phyloP scores from a whole-genome alignment of 1,139 yeast species.

The Arxiozyma bovina region DNA sequence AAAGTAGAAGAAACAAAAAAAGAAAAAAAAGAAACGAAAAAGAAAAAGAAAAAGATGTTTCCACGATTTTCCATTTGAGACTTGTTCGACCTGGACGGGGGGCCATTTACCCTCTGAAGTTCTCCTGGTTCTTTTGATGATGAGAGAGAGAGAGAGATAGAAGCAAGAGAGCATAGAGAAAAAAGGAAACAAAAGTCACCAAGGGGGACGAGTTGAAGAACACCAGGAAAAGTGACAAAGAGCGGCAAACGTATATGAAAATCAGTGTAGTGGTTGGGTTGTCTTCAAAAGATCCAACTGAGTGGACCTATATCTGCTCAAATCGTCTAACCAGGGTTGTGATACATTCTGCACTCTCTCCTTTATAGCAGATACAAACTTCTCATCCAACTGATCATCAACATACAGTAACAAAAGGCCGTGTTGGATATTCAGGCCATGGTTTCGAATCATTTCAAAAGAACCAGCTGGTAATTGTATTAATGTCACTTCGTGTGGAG shows the following conservation, averaged over 20 bases:
- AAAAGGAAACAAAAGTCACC: too few relatives aligned
- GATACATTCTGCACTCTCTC: slow-evolving; percentile 11
- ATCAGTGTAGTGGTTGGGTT: slow-evolving; percentile 7
- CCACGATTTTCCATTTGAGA: not conserved
- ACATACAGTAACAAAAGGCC: slow-evolving; percentile 21
- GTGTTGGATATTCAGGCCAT: slow-evolving; percentile 9
- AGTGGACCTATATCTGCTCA: slow-evolving; percentile 13
- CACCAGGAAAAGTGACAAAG: not conserved
- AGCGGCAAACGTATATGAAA: not conserved
- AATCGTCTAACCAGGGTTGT: slow-evolving; percentile 24
- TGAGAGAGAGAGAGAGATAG: not conserved
- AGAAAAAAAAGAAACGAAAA: too few relatives aligned
- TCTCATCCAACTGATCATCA: slow-evolving; percentile 15
- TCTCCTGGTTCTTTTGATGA: too few relatives aligned
- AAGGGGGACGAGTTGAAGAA: too few relatives aligned
- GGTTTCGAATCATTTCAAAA: slow-evolving; percentile 5
- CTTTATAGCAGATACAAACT: slow-evolving; percentile 15
- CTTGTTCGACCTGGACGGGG: too few relatives aligned
- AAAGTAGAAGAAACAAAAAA: too few relatives aligned
- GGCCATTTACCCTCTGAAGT: too few relatives aligned
- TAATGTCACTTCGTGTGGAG: slow-evolving; percentile 15
- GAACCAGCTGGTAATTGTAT: slow-evolving; percentile 26
- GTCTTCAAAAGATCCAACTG: slow-evolving; percentile 11
- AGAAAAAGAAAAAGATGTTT: not conserved
- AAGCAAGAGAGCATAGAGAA: too few relatives aligned